These are phyloP conservation scores for Zhuliangozyma blackwelliae DNA, from an alignment of 1,139 yeast species.

Conservation along the genomic window DNA sequence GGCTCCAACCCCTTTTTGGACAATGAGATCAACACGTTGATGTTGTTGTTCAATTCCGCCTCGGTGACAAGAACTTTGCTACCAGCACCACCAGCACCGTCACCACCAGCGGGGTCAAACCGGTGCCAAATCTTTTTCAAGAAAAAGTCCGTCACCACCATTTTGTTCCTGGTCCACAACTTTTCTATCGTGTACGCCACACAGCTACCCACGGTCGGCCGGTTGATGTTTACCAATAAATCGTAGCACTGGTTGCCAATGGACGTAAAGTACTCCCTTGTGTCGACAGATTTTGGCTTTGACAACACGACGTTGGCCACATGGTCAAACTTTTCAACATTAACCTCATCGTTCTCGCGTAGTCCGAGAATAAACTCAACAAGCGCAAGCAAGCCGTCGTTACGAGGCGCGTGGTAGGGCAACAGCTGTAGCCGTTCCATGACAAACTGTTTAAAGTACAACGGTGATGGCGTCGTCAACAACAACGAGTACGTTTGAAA, in stretches of 20 bases:
- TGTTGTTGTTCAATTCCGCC: conserved; percentile 51
- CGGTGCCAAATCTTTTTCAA: conserved; percentile 44
- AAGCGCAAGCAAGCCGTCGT: conserved; percentile 65
- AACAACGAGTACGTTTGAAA: conserved; percentile 53
- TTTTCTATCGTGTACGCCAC: conserved; percentile 52
- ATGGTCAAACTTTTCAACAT: conserved; percentile 59
- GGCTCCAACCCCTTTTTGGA: conserved; percentile 46
- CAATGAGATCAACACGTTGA: conserved; percentile 64
- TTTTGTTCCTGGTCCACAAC: conserved; percentile 49
- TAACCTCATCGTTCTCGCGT: conserved; percentile 67
- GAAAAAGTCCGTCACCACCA: conserved; percentile 57
- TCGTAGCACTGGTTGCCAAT: conserved; percentile 60
- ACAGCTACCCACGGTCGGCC: conserved; percentile 59
- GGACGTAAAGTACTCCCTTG: conserved; percentile 47
- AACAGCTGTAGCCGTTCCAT: conserved; percentile 46
- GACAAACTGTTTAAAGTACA: conserved; percentile 40
- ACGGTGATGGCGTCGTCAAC: conserved; percentile 38
- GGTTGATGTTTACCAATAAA: conserved; percentile 53
- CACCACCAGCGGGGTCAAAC: conserved; percentile 30
- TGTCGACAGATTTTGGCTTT: conserved; percentile 51
- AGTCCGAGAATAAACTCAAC: conserved; percentile 76
- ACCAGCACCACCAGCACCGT: neutral
- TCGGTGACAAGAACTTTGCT: conserved; percentile 26
- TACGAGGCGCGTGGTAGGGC: conserved; percentile 48
- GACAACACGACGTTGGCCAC: conserved; percentile 59